Evolutionary conservation across 257 asterid genomes (phyloP).

Genomic region (Forsythia viridissima): DNA sequence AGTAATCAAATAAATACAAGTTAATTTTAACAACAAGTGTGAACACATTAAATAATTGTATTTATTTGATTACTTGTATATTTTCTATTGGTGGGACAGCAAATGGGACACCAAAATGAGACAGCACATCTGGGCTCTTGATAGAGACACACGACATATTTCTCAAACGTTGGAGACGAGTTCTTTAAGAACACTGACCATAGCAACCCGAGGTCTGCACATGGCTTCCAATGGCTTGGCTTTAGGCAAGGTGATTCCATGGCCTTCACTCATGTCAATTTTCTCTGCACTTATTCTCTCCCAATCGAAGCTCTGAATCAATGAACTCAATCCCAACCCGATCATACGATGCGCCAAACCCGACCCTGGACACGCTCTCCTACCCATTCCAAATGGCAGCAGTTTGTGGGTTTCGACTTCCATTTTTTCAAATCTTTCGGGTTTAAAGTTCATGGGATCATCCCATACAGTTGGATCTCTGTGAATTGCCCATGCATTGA

Average conservation of each 20-base stretch:
- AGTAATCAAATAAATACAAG: too few relatives aligned
- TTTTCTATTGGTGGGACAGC: too few relatives aligned
- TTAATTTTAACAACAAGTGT: too few relatives aligned
- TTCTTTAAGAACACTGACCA: slow-evolving; percentile 5
- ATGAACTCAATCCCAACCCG: slow-evolving; percentile 23
- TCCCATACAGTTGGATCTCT: slow-evolving; percentile 27
- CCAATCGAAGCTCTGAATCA: slow-evolving; percentile 35
- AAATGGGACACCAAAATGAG: too few relatives aligned
- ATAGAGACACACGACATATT: background rate
- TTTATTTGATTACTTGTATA: too few relatives aligned
- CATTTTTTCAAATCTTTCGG: slow-evolving; percentile 24
- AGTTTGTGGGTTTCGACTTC: slow-evolving; percentile 23
- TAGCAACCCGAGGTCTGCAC: slow-evolving; percentile 19
- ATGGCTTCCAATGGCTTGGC: slow-evolving; percentile 22
- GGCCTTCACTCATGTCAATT: slow-evolving; percentile 23
- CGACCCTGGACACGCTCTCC: slow-evolving; percentile 30
- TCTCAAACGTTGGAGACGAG: background rate
- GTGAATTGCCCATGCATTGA: slow-evolving; percentile 32
- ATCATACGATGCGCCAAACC: slow-evolving; percentile 24
- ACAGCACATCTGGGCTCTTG: too few relatives aligned
- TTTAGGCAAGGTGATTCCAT: slow-evolving; percentile 23
- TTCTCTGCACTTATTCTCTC: slow-evolving; percentile 12
- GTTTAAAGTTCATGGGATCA: slow-evolving; percentile 21
- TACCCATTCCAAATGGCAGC: slow-evolving; percentile 36
- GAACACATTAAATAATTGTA: too few relatives aligned